These are phyloP conservation scores for Micractinium sp. DNA, from an alignment of 139 green algal species.

Conservation along the genomic window DNA sequence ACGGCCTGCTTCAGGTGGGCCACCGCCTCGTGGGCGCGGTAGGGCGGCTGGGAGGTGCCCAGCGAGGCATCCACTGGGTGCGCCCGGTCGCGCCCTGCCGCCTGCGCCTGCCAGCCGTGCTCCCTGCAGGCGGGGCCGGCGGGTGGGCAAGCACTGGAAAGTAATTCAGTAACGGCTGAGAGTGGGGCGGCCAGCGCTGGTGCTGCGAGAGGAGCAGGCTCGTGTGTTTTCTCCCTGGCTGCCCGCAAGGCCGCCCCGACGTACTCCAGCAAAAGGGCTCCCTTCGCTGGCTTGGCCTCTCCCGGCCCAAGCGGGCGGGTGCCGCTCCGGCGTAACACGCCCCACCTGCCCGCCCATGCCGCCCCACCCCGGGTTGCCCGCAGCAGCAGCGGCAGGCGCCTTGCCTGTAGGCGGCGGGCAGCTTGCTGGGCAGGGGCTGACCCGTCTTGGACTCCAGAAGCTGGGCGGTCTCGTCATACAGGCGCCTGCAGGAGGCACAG, in stretches of 20 bases:
- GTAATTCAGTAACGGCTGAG: not conserved
- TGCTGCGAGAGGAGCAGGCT: not conserved
- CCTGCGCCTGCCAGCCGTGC: not conserved
- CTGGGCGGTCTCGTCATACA: constrained; percentile 18
- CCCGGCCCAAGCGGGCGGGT: too few relatives aligned
- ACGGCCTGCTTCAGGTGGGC: not conserved
- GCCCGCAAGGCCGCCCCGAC: too few relatives aligned
- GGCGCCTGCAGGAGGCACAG: not conserved
- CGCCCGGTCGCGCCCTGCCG: not conserved
- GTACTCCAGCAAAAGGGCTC: too few relatives aligned
- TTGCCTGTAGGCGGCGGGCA: constrained; percentile 2
- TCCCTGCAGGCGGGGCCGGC: not conserved
- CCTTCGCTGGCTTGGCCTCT: too few relatives aligned
- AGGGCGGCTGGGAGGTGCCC: not conserved
- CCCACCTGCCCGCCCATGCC: not conserved
- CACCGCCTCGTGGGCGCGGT: not conserved
- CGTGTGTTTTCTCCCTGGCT: too few relatives aligned
- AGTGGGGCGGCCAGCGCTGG: not conserved
- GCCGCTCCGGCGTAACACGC: too few relatives aligned
- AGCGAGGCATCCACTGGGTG: not conserved
- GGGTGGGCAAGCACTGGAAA: not conserved
- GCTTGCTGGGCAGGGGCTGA: constrained; percentile 9
- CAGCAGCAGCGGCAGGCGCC: not conserved
- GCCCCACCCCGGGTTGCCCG: too few relatives aligned
- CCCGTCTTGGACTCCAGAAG: constrained; percentile 20